phyloP scores from a whole-genome alignment of 164 flowering plant genomes.

The Tetracentron sinense region DNA sequence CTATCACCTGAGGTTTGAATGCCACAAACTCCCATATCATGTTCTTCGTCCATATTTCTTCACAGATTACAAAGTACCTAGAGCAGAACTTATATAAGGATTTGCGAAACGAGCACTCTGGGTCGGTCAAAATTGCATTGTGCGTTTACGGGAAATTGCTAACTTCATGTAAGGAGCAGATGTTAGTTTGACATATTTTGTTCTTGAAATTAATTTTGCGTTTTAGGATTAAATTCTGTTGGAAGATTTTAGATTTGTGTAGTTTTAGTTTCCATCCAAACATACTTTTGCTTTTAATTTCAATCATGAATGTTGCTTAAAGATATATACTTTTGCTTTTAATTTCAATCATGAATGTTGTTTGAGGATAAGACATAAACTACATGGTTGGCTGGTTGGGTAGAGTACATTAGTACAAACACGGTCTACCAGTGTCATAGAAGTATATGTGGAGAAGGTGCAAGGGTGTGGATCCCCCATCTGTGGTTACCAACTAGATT shows the following conservation, averaged over 20 bases:
- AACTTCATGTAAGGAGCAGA: slow-evolving; percentile 76
- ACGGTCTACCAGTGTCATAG: too few relatives aligned
- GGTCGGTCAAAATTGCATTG: slow-evolving; percentile 66
- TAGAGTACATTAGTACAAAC: too few relatives aligned
- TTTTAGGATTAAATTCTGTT: background rate
- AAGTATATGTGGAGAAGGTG: too few relatives aligned
- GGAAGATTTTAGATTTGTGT: too few relatives aligned
- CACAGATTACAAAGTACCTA: slow-evolving; percentile 61
- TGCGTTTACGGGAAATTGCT: slow-evolving; percentile 65
- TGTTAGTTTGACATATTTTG: slow-evolving; percentile 48
- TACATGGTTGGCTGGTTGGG: too few relatives aligned
- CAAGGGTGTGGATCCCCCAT: too few relatives aligned
- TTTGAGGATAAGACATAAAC: background rate
- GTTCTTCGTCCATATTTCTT: background rate
- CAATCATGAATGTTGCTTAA: background rate
- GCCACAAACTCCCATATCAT: background rate
- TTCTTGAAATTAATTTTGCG: background rate
- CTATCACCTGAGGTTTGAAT: background rate
- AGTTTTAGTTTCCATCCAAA: background rate
- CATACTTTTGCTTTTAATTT: background rate
- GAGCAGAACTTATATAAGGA: slow-evolving; percentile 89
- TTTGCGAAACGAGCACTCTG: slow-evolving; percentile 62
- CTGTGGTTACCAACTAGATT: too few relatives aligned
- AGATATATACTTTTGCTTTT: background rate
- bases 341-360: background rate